Conservation (phyloP, 768 basidiomycete species). For the Nidularia pulvinata region DNA sequence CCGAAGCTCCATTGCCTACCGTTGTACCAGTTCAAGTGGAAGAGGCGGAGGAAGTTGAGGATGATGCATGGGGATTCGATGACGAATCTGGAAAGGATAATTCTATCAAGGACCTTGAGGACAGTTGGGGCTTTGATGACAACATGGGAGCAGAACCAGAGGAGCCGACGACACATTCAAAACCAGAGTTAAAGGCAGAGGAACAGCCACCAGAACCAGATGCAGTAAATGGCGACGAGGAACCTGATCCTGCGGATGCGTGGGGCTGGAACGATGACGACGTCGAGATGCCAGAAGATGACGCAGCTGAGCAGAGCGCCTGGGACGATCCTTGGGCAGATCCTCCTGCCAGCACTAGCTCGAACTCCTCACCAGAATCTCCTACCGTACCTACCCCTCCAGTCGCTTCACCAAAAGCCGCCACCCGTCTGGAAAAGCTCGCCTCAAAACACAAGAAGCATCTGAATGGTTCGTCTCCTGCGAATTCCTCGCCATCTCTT, state of each 20-base stretch:
- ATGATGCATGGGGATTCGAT: slow-evolving; percentile 30
- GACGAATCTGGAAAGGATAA: slow-evolving; percentile 17
- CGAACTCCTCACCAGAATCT: slow-evolving; percentile 18
- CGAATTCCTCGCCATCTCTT: not conserved
- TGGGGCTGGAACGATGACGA: slow-evolving; percentile 78
- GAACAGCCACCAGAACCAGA: not conserved
- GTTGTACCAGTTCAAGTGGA: slow-evolving; percentile 27
- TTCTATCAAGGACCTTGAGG: slow-evolving; percentile 29
- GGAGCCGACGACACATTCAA: slow-evolving; percentile 2
- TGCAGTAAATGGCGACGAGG: slow-evolving; percentile 15
- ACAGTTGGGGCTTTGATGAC: slow-evolving; percentile 57
- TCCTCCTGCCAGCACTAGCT: slow-evolving; percentile 19
- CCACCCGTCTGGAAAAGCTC: slow-evolving; percentile 58
- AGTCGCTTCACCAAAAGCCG: slow-evolving; percentile 43
- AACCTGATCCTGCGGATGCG: slow-evolving; percentile 52
- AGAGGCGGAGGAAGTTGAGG: slow-evolving; percentile 38
- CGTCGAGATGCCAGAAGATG: slow-evolving; percentile 26
- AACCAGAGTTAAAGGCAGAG: not conserved
- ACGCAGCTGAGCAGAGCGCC: slow-evolving; percentile 36
- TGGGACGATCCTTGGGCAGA: slow-evolving; percentile 80
- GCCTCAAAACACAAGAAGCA: slow-evolving; percentile 54
- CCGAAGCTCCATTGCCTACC: slow-evolving; percentile 22
- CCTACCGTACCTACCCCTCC: slow-evolving; percentile 19
- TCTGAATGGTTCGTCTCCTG: slow-evolving; percentile 24
- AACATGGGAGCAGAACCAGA: slow-evolving; percentile 20